A percentile compares a stretch with the other conserved stretches of the same genome.
These are phyloP conservation scores for Cryptococcus hybrid DNA, from an alignment of 1,284 basidiomycete species.

Conservation along the genomic window DNA sequence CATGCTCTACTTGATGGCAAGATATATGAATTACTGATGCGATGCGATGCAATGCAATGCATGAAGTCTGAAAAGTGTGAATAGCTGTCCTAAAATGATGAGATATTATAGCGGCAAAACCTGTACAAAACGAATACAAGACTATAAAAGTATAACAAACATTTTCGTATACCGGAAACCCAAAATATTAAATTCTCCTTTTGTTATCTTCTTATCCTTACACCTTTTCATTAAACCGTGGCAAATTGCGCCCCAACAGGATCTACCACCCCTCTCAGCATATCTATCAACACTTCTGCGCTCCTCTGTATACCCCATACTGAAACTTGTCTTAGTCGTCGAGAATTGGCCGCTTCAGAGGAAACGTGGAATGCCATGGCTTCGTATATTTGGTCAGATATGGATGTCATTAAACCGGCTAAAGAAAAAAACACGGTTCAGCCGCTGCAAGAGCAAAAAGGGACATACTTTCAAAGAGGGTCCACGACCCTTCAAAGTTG, in stretches of 20 bases:
- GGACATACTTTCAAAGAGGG: constrained; percentile 31
- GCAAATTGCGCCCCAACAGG: constrained; percentile 36
- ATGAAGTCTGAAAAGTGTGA: no score
- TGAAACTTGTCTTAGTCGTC: constrained; percentile 79
- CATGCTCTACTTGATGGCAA: no score
- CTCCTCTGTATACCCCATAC: constrained; percentile 77
- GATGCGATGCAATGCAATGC: no score
- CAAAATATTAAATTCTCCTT: no score
- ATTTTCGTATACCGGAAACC: no score
- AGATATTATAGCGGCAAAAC: no score
- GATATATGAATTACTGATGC: no score
- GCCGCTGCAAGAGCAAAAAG: not conserved
- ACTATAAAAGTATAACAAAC: no score
- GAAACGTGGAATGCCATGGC: constrained; percentile 90
- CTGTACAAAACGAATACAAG: no score
- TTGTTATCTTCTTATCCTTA: not conserved
- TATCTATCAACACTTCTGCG: constrained; percentile 61
- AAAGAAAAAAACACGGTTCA: not conserved
- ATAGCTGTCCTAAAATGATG: no score
- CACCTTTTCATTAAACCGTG: not conserved
- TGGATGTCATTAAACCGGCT: constrained; percentile 45
- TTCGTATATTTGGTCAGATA: constrained; percentile 64
- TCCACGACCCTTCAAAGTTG: constrained; percentile 37
- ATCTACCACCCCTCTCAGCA: constrained; percentile 59
- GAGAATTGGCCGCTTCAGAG: constrained; percentile 74